Evolutionary conservation across 2,329 filamentous ascomycete genomes (phyloP).

Genomic region (Exutisphaerella laricina): DNA sequence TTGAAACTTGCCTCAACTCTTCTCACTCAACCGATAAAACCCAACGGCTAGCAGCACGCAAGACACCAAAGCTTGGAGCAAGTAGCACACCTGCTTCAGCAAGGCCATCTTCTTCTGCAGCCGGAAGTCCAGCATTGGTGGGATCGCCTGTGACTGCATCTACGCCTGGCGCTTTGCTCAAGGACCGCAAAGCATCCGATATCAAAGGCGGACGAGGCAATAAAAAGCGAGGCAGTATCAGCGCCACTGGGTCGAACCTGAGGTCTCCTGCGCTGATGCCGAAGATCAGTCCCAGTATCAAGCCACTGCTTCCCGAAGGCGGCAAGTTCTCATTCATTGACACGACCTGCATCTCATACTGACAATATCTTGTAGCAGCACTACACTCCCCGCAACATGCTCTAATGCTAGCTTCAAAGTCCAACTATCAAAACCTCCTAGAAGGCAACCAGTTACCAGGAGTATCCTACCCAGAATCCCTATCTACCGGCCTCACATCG

Average conservation of each 20-base stretch:
- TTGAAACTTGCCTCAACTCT: constrained; percentile 44
- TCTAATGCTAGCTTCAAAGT: constrained; percentile 84
- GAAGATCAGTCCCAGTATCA: constrained; percentile 89
- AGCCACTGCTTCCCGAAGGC: constrained; percentile 73
- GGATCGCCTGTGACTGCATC: constrained; percentile 47
- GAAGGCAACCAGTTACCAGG: constrained; percentile 74
- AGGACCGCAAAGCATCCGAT: constrained; percentile 28
- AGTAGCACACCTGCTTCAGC: constrained; percentile 45
- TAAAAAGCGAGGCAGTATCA: constrained; percentile 62
- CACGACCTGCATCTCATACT: constrained; percentile 13
- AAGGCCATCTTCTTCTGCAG: constrained; percentile 35
- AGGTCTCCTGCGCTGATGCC: constrained; percentile 81
- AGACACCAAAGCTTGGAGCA: constrained; percentile 60
- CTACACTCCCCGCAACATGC: constrained; percentile 56
- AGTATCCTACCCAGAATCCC: constrained; percentile 72
- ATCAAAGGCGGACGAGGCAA: constrained; percentile 40
- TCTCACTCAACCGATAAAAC: constrained; percentile 46
- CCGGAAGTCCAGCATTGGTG: constrained; percentile 46
- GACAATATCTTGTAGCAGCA: constrained; percentile 29
- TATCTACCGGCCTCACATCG: constrained; percentile 89
- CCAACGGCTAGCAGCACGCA: constrained; percentile 58
- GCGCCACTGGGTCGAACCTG: constrained; percentile 59
- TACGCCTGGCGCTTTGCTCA: constrained; percentile 30
- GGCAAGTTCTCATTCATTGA: constrained; percentile 41
- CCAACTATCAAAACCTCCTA: constrained; percentile 95